Base-by-base conservation (phyloP, 345 rosid genomes). In the Heritiera littoralis region DNA sequence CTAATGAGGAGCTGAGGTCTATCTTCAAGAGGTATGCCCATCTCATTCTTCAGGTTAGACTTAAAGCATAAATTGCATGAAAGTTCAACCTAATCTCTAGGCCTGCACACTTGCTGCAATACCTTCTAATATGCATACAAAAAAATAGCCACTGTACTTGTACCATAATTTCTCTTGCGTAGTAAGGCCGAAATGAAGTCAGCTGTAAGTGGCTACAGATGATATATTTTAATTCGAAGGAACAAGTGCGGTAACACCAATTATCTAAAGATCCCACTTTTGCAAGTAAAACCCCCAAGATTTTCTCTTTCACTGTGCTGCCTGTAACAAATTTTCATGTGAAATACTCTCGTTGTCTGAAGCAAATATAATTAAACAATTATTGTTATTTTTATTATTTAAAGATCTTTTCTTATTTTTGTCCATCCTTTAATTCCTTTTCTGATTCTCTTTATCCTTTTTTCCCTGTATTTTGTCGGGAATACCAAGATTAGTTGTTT, bases 1-100 rank as follows among this genome's bases (percentile, higher is more conserved):
- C 98, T n/a, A 96, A 92, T 61, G 94, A 96, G 85, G 99, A 94
- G 85, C 88, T 96, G 65, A 87, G 94, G 85, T 88, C 91, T 75
- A 83, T 96, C 81, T 90, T 89, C 87, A 89, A 89, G 83, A 87
- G 90, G 79, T 86, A 94, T 78, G 91, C 91, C 74, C 97, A 94
- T 84, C 97, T 96, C 81, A 89, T 92, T 77, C 99, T 96, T 78
- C 88, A 88, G 84, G 98, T 92, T 75, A 87, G 83, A 82, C 91
- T 86, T 28, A 89, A 90, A 87, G 86, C 90, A 89, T 80, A 66
- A 68, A 56, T 17, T 48, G 9, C 18, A 28, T 4, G 3, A 45
- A 45, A 20, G 23, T 46, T 20, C 17, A 15, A 14, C 5, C 73
- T 6, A 43, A 59, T 56, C 68, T 23, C 56, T 1, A 59, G 67